Evolutionary conservation across 805 yeast species (phyloP), one percentile per base, ranked within the genome.

Genomic region (Wickerhamiella nectarea): DNA sequence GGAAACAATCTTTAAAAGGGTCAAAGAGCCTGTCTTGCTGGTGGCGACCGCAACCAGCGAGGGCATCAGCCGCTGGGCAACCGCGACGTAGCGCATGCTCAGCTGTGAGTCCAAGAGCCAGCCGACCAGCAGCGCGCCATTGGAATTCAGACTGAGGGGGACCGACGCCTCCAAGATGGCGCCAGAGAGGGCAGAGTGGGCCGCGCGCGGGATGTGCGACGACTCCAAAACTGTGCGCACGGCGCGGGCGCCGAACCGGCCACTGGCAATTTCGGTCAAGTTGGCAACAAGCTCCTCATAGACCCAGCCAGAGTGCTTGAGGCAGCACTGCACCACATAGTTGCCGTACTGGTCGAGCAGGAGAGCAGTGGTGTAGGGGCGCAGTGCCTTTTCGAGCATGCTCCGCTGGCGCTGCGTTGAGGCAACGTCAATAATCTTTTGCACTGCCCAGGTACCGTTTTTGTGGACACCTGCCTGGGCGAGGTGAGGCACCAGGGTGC

Each of bases 401-500:
- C 69, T 64, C 59, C 75, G 79, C 54, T 77, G 83, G 39, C 74
- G 70, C 36, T 70, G 76, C 39, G 75, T 76, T 49, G 70, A 63
- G 3, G 85, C 80, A 36, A 78, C 77, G 51, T 77, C 80, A 52
- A 91, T 86, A 61, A 91, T 79, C 62, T 89, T 91, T 62, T 91
- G 98, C 19, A 95, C 94, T 1, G 96, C 97, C 98, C 98, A 91
- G 4, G 98, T 91, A 49, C 98, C 98, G 60, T 91, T 91, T 57
- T 91, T 91, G 65, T 91, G 98, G 45, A 85, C 79, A 53, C 96
- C 91, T 69, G 89, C 80, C 53, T 85, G 93, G 1, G 95, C 83
- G 50, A 91, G 67, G 56, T 71, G 83, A 21, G 87, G 93, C 3
- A 80, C 67, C 34, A 93, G 74, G 50, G 74, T 74, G 54, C 80